Conservation (phyloP, 2,329 filamentous ascomycete genomes). For the Diplocarpon rosae region DNA sequence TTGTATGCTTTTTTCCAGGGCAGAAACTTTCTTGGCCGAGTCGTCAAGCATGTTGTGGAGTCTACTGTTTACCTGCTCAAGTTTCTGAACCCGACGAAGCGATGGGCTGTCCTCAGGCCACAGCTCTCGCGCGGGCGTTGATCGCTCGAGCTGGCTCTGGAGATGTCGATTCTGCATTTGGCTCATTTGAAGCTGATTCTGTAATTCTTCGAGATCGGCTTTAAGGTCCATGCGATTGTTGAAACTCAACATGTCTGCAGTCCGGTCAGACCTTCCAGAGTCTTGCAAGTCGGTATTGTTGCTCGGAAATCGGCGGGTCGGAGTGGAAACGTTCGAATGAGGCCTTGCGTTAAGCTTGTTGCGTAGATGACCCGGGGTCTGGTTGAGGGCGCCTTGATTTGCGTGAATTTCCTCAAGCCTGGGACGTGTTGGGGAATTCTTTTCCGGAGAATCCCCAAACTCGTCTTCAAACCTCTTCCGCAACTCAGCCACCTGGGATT, state of each 20-base stretch:
- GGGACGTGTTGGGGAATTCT: constrained; percentile 54
- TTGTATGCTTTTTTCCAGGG: constrained; percentile 75
- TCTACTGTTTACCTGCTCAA: constrained; percentile 84
- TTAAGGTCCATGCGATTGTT: constrained; percentile 87
- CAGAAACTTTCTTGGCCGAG: constrained; percentile 83
- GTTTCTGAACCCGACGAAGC: constrained; percentile 70
- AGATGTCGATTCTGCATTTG: constrained; percentile 94
- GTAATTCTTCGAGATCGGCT: constrained; percentile 79
- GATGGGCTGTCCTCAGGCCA: constrained; percentile 69
- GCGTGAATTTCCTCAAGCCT: constrained; percentile 79
- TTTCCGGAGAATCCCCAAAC: constrained; percentile 50
- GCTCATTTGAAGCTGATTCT: constrained; percentile 85
- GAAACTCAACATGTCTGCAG: constrained; percentile 70
- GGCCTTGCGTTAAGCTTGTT: constrained; percentile 42
- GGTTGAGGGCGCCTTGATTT: constrained; percentile 64
- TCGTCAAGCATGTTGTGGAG: constrained; percentile 93
- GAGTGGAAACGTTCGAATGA: constrained; percentile 67
- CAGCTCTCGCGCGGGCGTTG: constrained; percentile 47
- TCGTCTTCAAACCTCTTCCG: constrained; percentile 64
- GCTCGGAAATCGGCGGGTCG: constrained; percentile 58
- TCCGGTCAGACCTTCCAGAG: constrained; percentile 75
- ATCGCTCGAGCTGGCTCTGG: constrained; percentile 71
- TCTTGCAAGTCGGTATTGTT: constrained; percentile 54
- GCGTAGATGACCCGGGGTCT: constrained; percentile 62
- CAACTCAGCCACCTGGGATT: constrained; percentile 69